Percentiles rank a stretch among this genome's conserved stretches.
These are phyloP conservation scores for Luffa aegyptiaca DNA, from an alignment of 306 rosid genomes.

Conservation along the genomic window DNA sequence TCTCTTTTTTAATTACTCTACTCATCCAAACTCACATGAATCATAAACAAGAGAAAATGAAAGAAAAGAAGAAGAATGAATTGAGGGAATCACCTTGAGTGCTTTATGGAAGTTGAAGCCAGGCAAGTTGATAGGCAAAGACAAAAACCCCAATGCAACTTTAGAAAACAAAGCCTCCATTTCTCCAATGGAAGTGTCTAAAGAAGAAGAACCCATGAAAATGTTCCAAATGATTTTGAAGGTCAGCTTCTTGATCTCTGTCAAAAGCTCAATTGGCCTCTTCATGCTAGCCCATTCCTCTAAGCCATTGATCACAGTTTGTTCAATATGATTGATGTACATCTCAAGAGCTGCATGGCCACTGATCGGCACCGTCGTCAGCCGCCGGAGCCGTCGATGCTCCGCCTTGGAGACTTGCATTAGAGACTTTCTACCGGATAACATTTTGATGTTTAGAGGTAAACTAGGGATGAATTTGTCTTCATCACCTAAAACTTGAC, in stretches of 20 bases:
- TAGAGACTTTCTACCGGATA: background rate
- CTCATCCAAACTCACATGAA: no score
- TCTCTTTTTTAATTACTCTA: no score
- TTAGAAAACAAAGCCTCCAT: background rate
- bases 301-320: background rate
- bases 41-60: no score
- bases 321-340: slow-evolving; percentile 7
- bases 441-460: background rate
- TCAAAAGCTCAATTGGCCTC: slow-evolving; percentile 11
- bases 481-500: slow-evolving; percentile 9
- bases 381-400: slow-evolving; percentile 13
- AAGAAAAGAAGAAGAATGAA: background rate
- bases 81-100: background rate
- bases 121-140: slow-evolving; percentile 10
- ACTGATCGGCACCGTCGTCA: background rate
- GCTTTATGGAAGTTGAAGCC: slow-evolving; percentile 7
- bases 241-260: slow-evolving; percentile 1
- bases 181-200: background rate
- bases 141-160: background rate
- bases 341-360: slow-evolving; percentile 7
- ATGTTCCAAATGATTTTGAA: background rate
- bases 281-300: slow-evolving; percentile 21
- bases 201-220: slow-evolving; percentile 3
- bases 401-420: background rate
- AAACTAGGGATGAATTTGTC: slow-evolving; percentile 2